Evolutionary conservation across 2,329 filamentous ascomycete species (phyloP).

Genomic region (Fusarium sp.): DNA sequence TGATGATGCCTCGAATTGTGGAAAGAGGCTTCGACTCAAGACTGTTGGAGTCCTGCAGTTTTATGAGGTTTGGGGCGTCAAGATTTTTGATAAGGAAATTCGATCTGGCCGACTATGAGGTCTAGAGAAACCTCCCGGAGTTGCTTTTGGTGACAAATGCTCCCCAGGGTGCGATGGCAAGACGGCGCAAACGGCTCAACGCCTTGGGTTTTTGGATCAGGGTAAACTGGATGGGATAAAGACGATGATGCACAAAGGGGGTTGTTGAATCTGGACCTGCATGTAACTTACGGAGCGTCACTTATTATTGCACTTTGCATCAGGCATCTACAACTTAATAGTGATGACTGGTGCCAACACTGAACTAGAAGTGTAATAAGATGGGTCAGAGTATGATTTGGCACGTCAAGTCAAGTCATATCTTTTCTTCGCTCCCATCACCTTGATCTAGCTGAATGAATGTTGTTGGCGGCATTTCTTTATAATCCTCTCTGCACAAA

Average conservation of each 20-base stretch:
- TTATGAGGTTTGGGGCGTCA: constrained; percentile 57
- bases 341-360: not conserved
- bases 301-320: not conserved
- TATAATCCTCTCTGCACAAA: not conserved
- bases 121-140: not conserved
- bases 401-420: not conserved
- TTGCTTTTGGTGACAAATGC: constrained; percentile 5
- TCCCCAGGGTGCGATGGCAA: not conserved
- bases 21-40: constrained; percentile 48
- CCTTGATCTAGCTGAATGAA: not conserved
- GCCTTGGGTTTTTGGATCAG: constrained; percentile 2
- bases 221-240: constrained; percentile 1
- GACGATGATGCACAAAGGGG: not conserved
- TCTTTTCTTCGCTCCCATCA: not conserved
- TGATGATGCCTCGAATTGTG: constrained; percentile 44
- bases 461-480: too few relatives aligned
- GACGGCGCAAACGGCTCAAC: constrained; percentile 14
- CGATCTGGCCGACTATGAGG: constrained; percentile 47
- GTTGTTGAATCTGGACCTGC: not conserved
- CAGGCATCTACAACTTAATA: not conserved
- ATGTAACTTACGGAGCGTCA: constrained; percentile 1
- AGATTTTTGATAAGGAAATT: constrained; percentile 68
- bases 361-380: not conserved
- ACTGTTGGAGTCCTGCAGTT: constrained; percentile 51
- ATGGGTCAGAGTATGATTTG: not conserved